Conservation (phyloP, 78 protist genomes). For the Dictyostelium brefeldianum region DNA sequence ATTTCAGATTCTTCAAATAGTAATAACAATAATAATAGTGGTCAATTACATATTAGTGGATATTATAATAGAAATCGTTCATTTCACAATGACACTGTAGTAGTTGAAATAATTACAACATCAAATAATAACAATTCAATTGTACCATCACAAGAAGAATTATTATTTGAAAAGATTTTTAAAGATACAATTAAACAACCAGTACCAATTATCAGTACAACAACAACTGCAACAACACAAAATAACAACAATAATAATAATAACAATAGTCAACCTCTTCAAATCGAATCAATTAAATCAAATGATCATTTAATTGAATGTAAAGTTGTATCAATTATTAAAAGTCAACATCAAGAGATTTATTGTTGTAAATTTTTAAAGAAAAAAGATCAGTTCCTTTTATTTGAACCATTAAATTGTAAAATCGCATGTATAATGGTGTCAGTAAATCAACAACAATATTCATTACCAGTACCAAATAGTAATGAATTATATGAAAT, state of each 20-base stretch:
- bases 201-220: background rate
- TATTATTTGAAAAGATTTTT: background rate
- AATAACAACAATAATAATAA: background rate
- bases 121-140: background rate
- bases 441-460: background rate
- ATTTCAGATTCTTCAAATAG: background rate
- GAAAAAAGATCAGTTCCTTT: constrained; percentile 9
- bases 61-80: constrained; percentile 52
- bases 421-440: constrained; percentile 5
- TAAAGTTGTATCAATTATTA: constrained; percentile 41
- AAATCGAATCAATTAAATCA: background rate
- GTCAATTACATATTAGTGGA: background rate
- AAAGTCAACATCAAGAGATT: background rate
- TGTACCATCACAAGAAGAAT: background rate
- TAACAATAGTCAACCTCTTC: too few relatives aligned
- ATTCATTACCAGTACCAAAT: background rate
- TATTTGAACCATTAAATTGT: constrained; percentile 19
- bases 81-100: constrained; percentile 47
- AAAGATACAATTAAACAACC: background rate
- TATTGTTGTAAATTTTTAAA: constrained; percentile 26
- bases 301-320: background rate
- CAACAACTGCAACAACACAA: background rate
- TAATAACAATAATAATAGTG: background rate
- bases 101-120: constrained; percentile 13
- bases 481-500: constrained; percentile 11